Evolutionary conservation across 495 filamentous ascomycete genomes (phyloP).

Genomic region (Rostrohypoxylon terebratum): DNA sequence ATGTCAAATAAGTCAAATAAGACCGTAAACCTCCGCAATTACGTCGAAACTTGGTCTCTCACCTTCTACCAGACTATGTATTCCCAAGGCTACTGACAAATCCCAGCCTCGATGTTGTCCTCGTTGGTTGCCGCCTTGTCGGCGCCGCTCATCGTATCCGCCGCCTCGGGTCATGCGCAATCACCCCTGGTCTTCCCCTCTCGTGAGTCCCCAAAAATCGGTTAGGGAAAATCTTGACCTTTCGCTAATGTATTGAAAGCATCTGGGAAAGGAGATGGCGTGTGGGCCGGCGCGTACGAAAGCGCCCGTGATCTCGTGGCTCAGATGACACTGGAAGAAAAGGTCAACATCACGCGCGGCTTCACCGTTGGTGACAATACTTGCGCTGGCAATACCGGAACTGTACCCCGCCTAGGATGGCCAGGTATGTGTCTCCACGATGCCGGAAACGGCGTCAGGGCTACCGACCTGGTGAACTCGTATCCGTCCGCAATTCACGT

Average conservation of each 20-base stretch:
- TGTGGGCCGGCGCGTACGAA: slow-evolving; percentile 52
- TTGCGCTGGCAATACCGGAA: slow-evolving; percentile 65
- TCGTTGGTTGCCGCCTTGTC: slow-evolving; percentile 14
- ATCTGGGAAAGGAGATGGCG: slow-evolving; percentile 60
- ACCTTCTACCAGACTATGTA: background rate
- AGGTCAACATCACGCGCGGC: slow-evolving; percentile 56
- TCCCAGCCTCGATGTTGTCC: slow-evolving; percentile 27
- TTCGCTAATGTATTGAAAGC: slow-evolving; percentile 50
- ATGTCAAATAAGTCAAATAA: slow-evolving; percentile 25
- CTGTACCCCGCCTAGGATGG: slow-evolving; percentile 66
- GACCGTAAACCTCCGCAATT: slow-evolving; percentile 24
- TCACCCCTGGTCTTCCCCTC: slow-evolving; percentile 67
- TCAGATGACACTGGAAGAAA: slow-evolving; percentile 56
- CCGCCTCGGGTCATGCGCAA: slow-evolving; percentile 53
- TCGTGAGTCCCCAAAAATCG: slow-evolving; percentile 46
- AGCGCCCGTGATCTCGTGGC: slow-evolving; percentile 51
- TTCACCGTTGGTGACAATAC: slow-evolving; percentile 50
- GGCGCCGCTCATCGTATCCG: slow-evolving; percentile 18
- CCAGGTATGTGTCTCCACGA: slow-evolving; percentile 73
- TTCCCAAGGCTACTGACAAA: background rate
- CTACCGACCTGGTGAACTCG: slow-evolving; percentile 70
- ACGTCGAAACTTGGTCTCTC: background rate
- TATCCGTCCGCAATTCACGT: slow-evolving; percentile 70
- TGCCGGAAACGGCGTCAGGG: slow-evolving; percentile 70
- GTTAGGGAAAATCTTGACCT: background rate